These are phyloP conservation scores for Acacia pycnantha DNA, from an alignment of 331 rosid genomes.

Conservation along the genomic window DNA sequence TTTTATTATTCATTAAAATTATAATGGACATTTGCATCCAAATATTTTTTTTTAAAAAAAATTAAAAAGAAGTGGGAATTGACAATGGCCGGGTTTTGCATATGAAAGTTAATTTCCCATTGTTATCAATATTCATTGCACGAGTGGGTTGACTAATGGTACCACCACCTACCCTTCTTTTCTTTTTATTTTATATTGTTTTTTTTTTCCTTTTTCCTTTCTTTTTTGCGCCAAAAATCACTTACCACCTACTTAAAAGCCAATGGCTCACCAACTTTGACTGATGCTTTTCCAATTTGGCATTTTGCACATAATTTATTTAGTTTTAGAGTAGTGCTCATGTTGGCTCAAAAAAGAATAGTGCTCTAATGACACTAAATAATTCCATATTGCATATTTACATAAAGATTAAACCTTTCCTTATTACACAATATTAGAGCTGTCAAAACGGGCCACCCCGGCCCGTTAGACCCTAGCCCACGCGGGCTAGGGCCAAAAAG, in stretches of 20 bases:
- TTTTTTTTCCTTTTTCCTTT: no score
- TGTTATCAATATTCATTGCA: not conserved
- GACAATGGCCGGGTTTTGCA: not conserved
- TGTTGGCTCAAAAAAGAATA: no score
- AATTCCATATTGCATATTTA: no score
- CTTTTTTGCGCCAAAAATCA: not conserved
- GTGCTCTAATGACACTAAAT: no score
- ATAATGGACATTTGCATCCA: not conserved
- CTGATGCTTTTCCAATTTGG: not conserved
- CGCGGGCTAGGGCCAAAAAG: no score
- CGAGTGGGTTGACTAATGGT: not conserved
- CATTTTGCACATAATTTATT: not conserved
- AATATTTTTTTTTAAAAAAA: no score
- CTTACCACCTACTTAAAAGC: not conserved
- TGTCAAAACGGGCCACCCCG: no score
- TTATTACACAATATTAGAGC: no score
- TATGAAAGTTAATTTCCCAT: not conserved
- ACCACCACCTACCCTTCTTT: not conserved
- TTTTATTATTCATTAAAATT: no score
- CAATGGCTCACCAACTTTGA: not conserved
- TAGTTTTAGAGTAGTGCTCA: not conserved
- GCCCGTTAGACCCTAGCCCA: no score
- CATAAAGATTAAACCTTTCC: no score
- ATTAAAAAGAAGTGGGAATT: no score
- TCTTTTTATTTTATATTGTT: not conserved